These are phyloP conservation scores for Aspergillus steynii DNA, from an alignment of 495 filamentous ascomycete genomes.

Conservation along the genomic window DNA sequence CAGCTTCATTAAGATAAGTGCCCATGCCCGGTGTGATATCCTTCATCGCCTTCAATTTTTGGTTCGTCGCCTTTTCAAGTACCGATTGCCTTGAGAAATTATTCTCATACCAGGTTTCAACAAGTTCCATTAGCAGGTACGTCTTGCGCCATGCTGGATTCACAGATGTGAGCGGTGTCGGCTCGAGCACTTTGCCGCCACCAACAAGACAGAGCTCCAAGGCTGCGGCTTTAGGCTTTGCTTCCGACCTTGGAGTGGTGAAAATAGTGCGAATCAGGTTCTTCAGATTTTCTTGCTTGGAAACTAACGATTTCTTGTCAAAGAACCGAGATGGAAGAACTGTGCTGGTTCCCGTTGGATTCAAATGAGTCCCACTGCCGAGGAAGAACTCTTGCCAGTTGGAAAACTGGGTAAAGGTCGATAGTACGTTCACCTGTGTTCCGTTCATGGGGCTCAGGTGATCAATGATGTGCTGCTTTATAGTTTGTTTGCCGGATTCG, in stretches of 20 bases:
- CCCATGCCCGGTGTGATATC: conserved; percentile 30
- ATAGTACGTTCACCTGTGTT: conserved; percentile 23
- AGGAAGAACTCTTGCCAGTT: conserved; percentile 26
- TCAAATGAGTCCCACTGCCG: conserved; percentile 15
- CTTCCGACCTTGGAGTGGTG: conserved; percentile 10
- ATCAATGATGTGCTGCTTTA: conserved; percentile 19
- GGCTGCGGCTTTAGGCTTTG: conserved; percentile 22
- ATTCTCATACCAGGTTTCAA: conserved; percentile 11
- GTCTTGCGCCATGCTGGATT: conserved; percentile 41
- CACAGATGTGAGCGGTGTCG: conserved; percentile 24
- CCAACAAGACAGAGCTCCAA: conserved; percentile 29
- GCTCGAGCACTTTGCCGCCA: conserved; percentile 34
- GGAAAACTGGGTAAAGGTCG: neutral
- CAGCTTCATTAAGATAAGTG: conserved; percentile 41
- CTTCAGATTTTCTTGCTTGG: conserved; percentile 17
- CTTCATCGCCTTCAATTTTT: conserved; percentile 44
- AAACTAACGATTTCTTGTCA: conserved; percentile 22
- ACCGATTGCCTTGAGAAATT: neutral
- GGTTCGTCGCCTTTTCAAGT: conserved; percentile 28
- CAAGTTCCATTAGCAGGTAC: conserved; percentile 32
- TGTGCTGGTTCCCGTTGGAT: conserved; percentile 16
- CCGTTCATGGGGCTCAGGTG: conserved; percentile 27
- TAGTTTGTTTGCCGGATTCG: conserved; percentile 20
- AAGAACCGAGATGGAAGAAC: conserved; percentile 35
- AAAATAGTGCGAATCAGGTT: conserved; percentile 21